Percentiles rank a stretch among this genome's conserved stretches.
These are phyloP conservation scores for Tulasnella sp. DNA, from an alignment of 768 basidiomycete species.

Conservation along the genomic window DNA sequence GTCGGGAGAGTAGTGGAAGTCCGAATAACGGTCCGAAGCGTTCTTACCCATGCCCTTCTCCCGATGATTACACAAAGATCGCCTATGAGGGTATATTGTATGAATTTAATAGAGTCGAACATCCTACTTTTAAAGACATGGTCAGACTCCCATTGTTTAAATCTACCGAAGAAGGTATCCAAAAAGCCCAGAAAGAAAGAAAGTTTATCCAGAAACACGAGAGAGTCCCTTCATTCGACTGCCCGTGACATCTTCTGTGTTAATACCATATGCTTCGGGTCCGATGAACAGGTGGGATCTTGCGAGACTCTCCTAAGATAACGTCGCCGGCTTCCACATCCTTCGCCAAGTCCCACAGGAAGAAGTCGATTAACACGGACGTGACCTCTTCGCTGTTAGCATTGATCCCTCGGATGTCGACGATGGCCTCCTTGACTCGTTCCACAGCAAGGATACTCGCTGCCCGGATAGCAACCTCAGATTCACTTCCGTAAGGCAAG, in stretches of 20 bases:
- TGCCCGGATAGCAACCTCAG: constrained; percentile 73
- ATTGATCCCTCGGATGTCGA: constrained; percentile 19
- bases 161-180: neutral
- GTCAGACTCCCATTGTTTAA: neutral
- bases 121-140: neutral
- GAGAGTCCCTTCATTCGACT: neutral
- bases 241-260: neutral
- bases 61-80: too few species aligned
- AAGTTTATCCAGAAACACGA: neutral
- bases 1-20: too few species aligned
- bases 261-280: constrained; percentile 85
- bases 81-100: too few species aligned
- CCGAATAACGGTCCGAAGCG: too few species aligned
- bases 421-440: constrained; percentile 55
- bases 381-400: constrained; percentile 37
- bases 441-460: constrained; percentile 78
- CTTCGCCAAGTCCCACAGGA: constrained; percentile 67
- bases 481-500: constrained; percentile 49
- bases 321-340: constrained; percentile 55
- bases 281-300: constrained; percentile 59
- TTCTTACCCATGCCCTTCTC: too few species aligned
- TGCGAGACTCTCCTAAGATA: constrained; percentile 38
- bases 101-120: neutral
- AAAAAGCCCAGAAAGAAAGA: neutral
- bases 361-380: constrained; percentile 85